Conservation (phyloP, 2,329 filamentous ascomycete species). For the Rhinocladiella mackenziei region DNA sequence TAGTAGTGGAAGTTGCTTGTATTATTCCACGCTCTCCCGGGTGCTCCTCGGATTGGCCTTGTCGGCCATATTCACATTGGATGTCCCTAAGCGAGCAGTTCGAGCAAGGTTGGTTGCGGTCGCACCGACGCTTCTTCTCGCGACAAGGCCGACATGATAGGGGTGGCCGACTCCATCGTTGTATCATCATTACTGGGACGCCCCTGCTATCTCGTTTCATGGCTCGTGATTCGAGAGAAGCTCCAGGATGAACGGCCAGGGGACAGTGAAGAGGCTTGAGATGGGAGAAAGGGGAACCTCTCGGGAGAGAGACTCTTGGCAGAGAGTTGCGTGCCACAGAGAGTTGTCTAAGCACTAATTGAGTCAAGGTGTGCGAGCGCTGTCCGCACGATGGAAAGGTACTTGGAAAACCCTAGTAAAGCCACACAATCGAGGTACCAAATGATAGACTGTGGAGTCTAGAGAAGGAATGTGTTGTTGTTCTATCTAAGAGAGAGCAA, state of each 20-base stretch:
- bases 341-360: no score
- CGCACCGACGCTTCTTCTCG: not conserved
- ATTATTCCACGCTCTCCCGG: no score
- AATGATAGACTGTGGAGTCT: no score
- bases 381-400: no score
- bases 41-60: not conserved
- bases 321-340: no score
- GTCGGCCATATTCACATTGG: not conserved
- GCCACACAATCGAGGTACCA: no score
- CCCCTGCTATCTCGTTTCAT: slow-evolving; percentile 2
- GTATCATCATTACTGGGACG: not conserved
- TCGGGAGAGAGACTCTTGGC: no score
- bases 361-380: no score
- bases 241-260: not conserved
- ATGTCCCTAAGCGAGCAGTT: slow-evolving; percentile 1
- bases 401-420: no score
- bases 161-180: not conserved
- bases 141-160: slow-evolving; percentile 1
- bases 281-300: no score
- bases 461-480: no score
- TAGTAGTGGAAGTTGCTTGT: not conserved
- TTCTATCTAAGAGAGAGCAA: no score
- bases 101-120: slow-evolving; percentile 1
- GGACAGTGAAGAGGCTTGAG: not conserved
- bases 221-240: not conserved